Evolutionary conservation across 2,329 filamentous ascomycete genomes (phyloP), one percentile per base, ranked within the genome.

Genomic region (Nakataea oryzae): DNA sequence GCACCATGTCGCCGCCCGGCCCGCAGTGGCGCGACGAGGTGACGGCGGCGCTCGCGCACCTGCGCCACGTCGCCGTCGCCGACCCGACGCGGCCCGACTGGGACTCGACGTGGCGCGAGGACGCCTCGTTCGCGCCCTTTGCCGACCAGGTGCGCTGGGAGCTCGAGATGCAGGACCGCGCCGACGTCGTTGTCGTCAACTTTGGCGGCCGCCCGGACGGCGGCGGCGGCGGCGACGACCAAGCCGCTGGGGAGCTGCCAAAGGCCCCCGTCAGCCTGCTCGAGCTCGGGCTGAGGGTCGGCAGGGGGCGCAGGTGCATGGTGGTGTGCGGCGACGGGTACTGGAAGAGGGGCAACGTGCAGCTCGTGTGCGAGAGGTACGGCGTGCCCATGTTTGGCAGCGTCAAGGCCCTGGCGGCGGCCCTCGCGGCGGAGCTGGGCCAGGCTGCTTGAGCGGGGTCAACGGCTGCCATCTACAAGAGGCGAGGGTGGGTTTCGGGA

Each of bases 91-190:
- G 84, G 1, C 63, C 73, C 6, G 77, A 82, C 68, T 88, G 85
- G 86, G 78, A 86, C 67, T 68, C 70, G 11, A 76, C 72, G 1
- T 84, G 81, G 78, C 71, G 65, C 17, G 80, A 85, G 61, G 78
- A 84, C 59, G 72, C 78, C 24, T 70, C 72, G 0, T 78, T 79
- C 63, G 64, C 65, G 3, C 76, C 73, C 0, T 87, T 83, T 71
- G 70, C 70, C 11, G 71, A 79, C 54, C 86, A 89, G 69, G 77
- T 84, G 0, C 71, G 77, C 32, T 88, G 86, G 85, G 86, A 89
- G 73, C 74, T 88, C 2, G 74, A 79, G 21, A 82, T 77, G 70
- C 79, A 84, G 65, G 79, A 83, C 17, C 64, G 65, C 1, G 81
- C 82, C 0, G 76, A 80, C 66, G 67, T 87, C 6, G 73, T 87